Evolutionary conservation across 1,284 basidiomycete species (phyloP).

Genomic region (Sporisorium scitamineum): DNA sequence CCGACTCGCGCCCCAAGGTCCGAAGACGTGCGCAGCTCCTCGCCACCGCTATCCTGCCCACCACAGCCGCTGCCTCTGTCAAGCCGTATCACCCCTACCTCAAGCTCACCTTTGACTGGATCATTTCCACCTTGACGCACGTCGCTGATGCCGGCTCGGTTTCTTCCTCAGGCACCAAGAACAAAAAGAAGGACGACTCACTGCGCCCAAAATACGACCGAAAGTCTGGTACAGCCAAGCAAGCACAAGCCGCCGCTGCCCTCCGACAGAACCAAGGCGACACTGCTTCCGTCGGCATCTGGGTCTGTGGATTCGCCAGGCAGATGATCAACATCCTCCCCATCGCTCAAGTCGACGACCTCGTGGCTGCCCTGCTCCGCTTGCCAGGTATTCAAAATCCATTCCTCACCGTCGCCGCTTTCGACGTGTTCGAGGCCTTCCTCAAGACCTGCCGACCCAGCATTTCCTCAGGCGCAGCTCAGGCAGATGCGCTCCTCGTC

Average conservation of each 20-base stretch:
- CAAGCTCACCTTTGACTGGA: slow-evolving; percentile 81
- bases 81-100: slow-evolving; percentile 83
- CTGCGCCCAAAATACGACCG: slow-evolving; percentile 62
- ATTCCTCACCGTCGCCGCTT: slow-evolving; percentile 64
- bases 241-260: slow-evolving; percentile 59
- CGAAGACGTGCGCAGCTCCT: slow-evolving; percentile 89
- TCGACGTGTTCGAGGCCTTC: slow-evolving; percentile 67
- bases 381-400: slow-evolving; percentile 65
- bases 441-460: slow-evolving; percentile 57
- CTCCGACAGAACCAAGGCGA: slow-evolving; percentile 59
- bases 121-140: slow-evolving; percentile 77
- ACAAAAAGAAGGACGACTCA: slow-evolving; percentile 76
- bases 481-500: slow-evolving; percentile 33
- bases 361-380: slow-evolving; percentile 54
- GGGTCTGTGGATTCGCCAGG: slow-evolving; percentile 65
- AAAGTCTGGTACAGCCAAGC: slow-evolving; percentile 61
- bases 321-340: slow-evolving; percentile 55
- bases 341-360: slow-evolving; percentile 44
- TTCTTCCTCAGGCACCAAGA: slow-evolving; percentile 70
- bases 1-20: slow-evolving; percentile 93
- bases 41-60: slow-evolving; percentile 76
- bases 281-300: slow-evolving; percentile 63
- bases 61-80: slow-evolving; percentile 34
- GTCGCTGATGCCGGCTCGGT: slow-evolving; percentile 75
- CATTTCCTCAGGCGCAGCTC: slow-evolving; percentile 30